These are phyloP conservation scores for Aspergillus ellipticus DNA, from an alignment of 495 filamentous ascomycete species.

Conservation along the genomic window DNA sequence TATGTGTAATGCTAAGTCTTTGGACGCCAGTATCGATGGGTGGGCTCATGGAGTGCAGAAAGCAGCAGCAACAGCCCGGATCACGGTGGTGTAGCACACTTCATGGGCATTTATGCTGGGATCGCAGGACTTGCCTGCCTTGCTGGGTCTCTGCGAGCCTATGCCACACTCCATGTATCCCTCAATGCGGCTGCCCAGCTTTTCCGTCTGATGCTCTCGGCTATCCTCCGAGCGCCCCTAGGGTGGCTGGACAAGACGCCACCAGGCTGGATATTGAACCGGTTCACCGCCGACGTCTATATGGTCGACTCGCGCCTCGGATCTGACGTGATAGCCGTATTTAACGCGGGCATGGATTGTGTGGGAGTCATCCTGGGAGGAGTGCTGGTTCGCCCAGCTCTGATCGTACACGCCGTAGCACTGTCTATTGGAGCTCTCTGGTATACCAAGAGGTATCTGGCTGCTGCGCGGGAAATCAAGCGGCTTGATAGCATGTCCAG, in stretches of 20 bases:
- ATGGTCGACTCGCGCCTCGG: constrained; percentile 58
- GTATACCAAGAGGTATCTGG: constrained; percentile 54
- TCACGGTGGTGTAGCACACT: neutral
- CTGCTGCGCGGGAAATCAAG: constrained; percentile 65
- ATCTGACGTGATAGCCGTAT: constrained; percentile 50
- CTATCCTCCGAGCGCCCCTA: constrained; percentile 59
- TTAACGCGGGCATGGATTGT: constrained; percentile 36
- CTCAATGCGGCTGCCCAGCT: constrained; percentile 54
- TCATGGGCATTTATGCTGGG: constrained; percentile 27
- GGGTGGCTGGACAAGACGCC: constrained; percentile 74
- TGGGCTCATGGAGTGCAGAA: neutral
- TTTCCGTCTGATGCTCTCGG: constrained; percentile 55
- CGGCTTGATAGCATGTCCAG: constrained; percentile 61
- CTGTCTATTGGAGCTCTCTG: constrained; percentile 39
- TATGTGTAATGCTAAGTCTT: neutral
- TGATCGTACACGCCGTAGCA: constrained; percentile 13
- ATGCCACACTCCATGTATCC: constrained; percentile 51
- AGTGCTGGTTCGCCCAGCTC: constrained; percentile 17
- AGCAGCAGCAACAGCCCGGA: neutral
- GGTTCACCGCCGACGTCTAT: constrained; percentile 68
- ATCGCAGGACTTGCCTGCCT: constrained; percentile 49
- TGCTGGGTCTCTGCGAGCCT: constrained; percentile 50
- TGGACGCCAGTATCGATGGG: constrained; percentile 1
- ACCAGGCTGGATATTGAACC: constrained; percentile 64
- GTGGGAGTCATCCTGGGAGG: constrained; percentile 13